These are phyloP conservation scores for Paraglomus brasilianum DNA, from an alignment of 192 early-diverging fungal genomes.

Conservation along the genomic window DNA sequence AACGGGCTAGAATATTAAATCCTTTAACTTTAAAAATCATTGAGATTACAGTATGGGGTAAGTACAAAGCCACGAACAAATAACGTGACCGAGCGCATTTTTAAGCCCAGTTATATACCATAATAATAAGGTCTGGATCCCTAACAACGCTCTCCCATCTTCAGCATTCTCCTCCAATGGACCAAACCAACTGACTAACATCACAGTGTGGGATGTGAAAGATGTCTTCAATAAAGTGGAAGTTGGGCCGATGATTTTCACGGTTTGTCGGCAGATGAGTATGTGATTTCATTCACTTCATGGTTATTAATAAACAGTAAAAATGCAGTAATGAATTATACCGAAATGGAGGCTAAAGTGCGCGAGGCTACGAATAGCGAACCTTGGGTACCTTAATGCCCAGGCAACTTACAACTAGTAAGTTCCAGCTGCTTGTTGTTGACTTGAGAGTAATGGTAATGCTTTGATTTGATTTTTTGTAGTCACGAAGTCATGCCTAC, in stretches of 20 bases:
- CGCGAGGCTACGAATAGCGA: conserved; percentile 92
- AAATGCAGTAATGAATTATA: conserved; percentile 89
- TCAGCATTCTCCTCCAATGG: not conserved
- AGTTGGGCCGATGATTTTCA: conserved; percentile 4
- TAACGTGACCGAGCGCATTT: too few relatives aligned
- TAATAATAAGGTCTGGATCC: too few relatives aligned
- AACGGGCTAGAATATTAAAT: too few relatives aligned
- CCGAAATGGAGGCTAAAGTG: conserved; percentile 91
- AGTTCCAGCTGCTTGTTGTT: too few relatives aligned
- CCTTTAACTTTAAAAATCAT: too few relatives aligned
- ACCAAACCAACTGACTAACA: conserved; percentile 42
- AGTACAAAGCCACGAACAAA: too few relatives aligned
- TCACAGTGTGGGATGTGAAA: conserved; percentile 59
- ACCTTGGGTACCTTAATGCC: conserved; percentile 90
- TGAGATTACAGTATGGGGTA: too few relatives aligned
- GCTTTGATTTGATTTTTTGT: conserved; percentile 5
- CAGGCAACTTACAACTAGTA: conserved; percentile 82
- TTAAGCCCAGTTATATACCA: too few relatives aligned
- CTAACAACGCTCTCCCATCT: too few relatives aligned
- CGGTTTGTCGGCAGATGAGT: not conserved
- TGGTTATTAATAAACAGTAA: conserved; percentile 40
- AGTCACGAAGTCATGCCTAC: conserved; percentile 96
- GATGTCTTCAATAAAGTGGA: conserved; percentile 60
- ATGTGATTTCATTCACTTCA: not conserved
- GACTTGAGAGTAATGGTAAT: not conserved